These are phyloP conservation scores for Middelhovenomyces tepae DNA, from an alignment of 805 yeast species.

Conservation along the genomic window DNA sequence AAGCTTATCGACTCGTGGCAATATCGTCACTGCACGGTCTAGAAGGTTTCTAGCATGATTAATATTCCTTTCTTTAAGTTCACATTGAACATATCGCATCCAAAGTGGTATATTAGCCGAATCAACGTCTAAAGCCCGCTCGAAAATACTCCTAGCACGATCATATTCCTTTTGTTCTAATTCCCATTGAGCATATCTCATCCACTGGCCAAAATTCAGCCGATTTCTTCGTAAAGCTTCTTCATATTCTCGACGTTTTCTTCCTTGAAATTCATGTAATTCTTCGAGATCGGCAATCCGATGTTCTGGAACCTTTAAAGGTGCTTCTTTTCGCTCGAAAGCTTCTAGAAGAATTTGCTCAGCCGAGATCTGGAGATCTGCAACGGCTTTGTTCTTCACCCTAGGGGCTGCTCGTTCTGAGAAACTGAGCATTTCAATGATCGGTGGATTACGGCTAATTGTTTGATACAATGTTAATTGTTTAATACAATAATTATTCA, in stretches of 20 bases:
- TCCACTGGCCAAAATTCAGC: constrained; percentile 79
- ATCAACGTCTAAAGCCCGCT: constrained; percentile 74
- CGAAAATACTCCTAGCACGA: constrained; percentile 81
- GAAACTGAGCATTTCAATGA: no score
- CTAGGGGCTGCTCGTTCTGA: no score
- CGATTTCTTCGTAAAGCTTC: constrained; percentile 80
- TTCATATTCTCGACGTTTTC: constrained; percentile 77
- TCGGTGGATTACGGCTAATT: no score
- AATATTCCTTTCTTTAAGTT: constrained; percentile 59
- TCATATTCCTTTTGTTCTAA: constrained; percentile 65
- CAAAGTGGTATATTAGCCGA: constrained; percentile 72
- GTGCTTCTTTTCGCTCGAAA: constrained; percentile 38
- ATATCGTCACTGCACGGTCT: constrained; percentile 61
- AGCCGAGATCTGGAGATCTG: constrained; percentile 52
- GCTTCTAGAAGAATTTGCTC: constrained; percentile 59
- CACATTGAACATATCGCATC: constrained; percentile 74
- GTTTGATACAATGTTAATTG: no score
- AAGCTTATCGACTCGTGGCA: constrained; percentile 75
- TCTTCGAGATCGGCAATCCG: constrained; percentile 68
- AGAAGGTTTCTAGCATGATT: constrained; percentile 85
- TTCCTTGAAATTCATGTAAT: constrained; percentile 59
- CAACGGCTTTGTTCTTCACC: constrained; percentile 36
- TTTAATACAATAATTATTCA: no score
- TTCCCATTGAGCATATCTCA: constrained; percentile 86
- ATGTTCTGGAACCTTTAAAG: constrained; percentile 33